phyloP scores from a whole-genome alignment of 1,284 basidiomycete species.

The Caloboletus inedulis region DNA sequence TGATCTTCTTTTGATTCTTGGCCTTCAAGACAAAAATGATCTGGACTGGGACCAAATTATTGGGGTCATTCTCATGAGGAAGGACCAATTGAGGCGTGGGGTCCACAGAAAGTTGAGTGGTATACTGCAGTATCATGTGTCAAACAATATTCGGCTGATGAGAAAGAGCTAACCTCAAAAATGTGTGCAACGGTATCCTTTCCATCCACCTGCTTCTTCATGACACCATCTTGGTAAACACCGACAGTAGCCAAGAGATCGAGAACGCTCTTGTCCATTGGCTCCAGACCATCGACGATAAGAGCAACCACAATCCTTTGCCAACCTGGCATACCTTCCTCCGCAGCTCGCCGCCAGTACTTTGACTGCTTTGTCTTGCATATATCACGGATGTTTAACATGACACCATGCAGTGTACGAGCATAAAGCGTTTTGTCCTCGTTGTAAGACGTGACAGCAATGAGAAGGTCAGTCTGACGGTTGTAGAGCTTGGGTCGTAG shows the following conservation, averaged over 20 bases:
- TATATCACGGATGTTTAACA: conserved; percentile 98
- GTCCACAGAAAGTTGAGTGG: conserved; percentile 90
- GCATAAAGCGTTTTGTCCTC: conserved; percentile 94
- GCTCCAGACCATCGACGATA: conserved; percentile 91
- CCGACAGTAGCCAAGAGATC: conserved; percentile 87
- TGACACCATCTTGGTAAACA: conserved; percentile 91
- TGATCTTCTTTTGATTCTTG: conserved; percentile 99
- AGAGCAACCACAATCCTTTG: conserved; percentile 90
- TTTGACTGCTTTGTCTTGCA: conserved; percentile 96
- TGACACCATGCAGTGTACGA: conserved; percentile 90
- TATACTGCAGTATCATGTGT: conserved; percentile 56
- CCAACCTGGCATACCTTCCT: conserved; percentile 89
- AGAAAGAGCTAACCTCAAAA: conserved; percentile 63
- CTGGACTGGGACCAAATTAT: conserved; percentile 93
- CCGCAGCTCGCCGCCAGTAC: conserved; percentile 83
- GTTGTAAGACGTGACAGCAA: conserved; percentile 88
- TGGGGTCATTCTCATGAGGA: conserved; percentile 83
- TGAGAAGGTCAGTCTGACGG: conserved; percentile 90
- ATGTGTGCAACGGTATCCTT: conserved; percentile 92
- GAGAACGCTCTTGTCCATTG: conserved; percentile 94
- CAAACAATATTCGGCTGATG: conserved; percentile 2
- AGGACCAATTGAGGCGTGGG: conserved; percentile 86
- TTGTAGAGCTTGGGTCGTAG: conserved; percentile 84
- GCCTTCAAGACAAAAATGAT: conserved; percentile 97
- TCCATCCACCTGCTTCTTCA: conserved; percentile 93